phyloP scores from a whole-genome alignment of 2,329 filamentous ascomycete genomes.

The Colletotrichum sp. region DNA sequence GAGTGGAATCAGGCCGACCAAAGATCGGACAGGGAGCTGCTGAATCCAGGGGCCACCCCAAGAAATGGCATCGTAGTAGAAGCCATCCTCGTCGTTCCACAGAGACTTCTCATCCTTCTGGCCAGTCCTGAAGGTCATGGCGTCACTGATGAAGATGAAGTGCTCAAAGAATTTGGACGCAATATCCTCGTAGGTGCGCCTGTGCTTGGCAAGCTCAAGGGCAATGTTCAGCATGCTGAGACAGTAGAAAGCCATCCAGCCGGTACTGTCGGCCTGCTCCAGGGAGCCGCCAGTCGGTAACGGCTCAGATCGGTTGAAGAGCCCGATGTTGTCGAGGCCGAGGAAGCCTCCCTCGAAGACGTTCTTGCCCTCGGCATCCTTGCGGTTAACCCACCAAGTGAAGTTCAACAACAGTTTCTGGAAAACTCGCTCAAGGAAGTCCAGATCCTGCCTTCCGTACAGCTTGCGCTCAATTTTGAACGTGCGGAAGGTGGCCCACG shows the following conservation, averaged over 20 bases:
- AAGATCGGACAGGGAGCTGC: slow-evolving; percentile 87
- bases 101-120: slow-evolving; percentile 78
- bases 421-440: slow-evolving; percentile 95
- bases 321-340: slow-evolving; percentile 93
- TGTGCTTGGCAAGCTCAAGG: slow-evolving; percentile 92
- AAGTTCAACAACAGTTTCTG: slow-evolving; percentile 96
- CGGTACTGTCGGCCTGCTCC: slow-evolving; percentile 96
- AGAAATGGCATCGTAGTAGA: slow-evolving; percentile 98
- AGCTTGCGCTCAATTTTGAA: slow-evolving; percentile 99
- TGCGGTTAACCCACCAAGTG: slow-evolving; percentile 99
- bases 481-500: slow-evolving; percentile 92
- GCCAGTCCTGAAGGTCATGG: slow-evolving; percentile 84
- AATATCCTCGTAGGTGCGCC: slow-evolving; percentile 94
- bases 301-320: slow-evolving; percentile 97
- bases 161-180: slow-evolving; percentile 99
- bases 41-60: slow-evolving; percentile 94
- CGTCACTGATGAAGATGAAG: slow-evolving; percentile 96
- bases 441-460: slow-evolving; percentile 91
- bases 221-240: slow-evolving; percentile 97
- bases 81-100: slow-evolving; percentile 96
- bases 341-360: slow-evolving; percentile 97
- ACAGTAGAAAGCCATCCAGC: slow-evolving; percentile 99
- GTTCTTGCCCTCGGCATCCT: slow-evolving; percentile 93
- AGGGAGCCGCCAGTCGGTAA: slow-evolving; percentile 91
- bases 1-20: slow-evolving; percentile 92